A percentile compares a stretch with the other conserved stretches of the same genome.
Conservation (phyloP, 2,329 filamentous ascomycete species). For the Aspergillus novofumigatus region DNA sequence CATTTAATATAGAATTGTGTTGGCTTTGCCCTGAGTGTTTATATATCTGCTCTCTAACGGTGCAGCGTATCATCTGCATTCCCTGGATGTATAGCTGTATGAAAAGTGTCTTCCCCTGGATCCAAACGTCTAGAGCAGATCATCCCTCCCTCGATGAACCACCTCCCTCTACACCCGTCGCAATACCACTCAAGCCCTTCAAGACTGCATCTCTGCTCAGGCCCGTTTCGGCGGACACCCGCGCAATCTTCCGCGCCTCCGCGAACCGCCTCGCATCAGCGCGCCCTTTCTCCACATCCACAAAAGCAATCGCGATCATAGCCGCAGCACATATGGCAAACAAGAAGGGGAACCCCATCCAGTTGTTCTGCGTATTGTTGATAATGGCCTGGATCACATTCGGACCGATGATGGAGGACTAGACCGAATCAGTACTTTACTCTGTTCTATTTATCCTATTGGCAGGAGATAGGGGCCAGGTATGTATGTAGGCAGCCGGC, state of each 20-base stretch:
- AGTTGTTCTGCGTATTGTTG: slow-evolving; percentile 39
- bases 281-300: slow-evolving; percentile 40
- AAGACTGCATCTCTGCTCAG: background rate
- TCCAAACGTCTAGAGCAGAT: background rate
- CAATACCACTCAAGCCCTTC: background rate
- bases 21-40: background rate
- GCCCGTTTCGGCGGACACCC: slow-evolving; percentile 21
- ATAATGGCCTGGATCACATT: slow-evolving; percentile 44
- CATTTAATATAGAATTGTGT: background rate
- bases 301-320: slow-evolving; percentile 37
- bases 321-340: slow-evolving; percentile 36
- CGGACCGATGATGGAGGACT: slow-evolving; percentile 44
- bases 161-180: background rate
- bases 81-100: background rate
- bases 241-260: slow-evolving; percentile 29
- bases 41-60: background rate
- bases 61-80: background rate
- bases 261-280: slow-evolving; percentile 36
- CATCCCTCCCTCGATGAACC: background rate
- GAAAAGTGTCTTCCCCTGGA: background rate
- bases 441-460: background rate
- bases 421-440: background rate
- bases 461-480: background rate
- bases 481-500: background rate
- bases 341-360: slow-evolving; percentile 44